phyloP scores from a whole-genome alignment of 805 yeast genomes.

The Suhomyces xylopsoci region DNA sequence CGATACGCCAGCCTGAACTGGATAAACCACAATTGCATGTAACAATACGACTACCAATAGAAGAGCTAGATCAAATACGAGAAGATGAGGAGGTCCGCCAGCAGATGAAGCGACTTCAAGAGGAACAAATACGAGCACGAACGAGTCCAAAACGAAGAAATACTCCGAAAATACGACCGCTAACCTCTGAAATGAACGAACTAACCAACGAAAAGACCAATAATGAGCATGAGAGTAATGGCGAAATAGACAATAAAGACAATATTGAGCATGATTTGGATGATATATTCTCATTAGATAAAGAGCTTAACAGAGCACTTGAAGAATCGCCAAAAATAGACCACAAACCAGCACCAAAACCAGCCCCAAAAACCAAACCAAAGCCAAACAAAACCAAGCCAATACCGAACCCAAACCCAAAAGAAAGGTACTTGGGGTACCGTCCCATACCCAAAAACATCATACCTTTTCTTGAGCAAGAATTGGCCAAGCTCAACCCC shows the following conservation, averaged over 20 bases:
- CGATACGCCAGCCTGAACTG: background rate
- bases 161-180: background rate
- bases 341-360: background rate
- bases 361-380: background rate
- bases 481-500: slow-evolving; percentile 24
- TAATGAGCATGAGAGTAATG: background rate
- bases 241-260: background rate
- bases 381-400: background rate
- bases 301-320: background rate
- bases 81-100: background rate
- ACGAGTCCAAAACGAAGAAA: background rate
- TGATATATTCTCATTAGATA: background rate
- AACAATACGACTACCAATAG: background rate
- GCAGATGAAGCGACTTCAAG: background rate
- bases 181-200: background rate
- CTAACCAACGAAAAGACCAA: background rate
- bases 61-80: background rate
- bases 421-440: slow-evolving; percentile 9
- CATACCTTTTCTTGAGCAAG: slow-evolving; percentile 25
- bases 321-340: background rate
- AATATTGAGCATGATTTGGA: background rate
- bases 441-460: slow-evolving; percentile 28
- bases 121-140: background rate
- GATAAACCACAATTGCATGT: background rate
- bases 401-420: background rate